Evolutionary conservation across 1,139 yeast species (phyloP).

Genomic region (Pichia sp.): DNA sequence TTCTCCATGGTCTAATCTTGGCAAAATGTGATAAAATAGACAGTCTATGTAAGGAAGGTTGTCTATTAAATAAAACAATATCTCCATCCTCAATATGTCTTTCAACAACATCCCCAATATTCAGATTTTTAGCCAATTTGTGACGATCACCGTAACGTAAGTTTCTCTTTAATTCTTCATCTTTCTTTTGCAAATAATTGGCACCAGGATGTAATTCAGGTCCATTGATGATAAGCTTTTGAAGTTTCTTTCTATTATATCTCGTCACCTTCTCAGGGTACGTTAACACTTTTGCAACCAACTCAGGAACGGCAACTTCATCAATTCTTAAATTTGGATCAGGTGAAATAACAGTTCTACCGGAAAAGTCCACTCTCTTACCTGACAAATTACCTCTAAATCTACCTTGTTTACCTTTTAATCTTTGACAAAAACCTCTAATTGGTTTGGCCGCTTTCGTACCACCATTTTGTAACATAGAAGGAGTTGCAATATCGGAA

Average conservation of each 20-base stretch:
- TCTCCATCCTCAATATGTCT: conserved; percentile 98
- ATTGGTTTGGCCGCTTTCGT: conserved; percentile 68
- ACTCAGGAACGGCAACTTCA: conserved; percentile 97
- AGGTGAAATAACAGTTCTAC: conserved; percentile 97
- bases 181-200: conserved; percentile 74
- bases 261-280: conserved; percentile 93
- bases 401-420: conserved; percentile 98
- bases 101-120: conserved; percentile 92
- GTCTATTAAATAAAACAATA: conserved; percentile 91
- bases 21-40: conserved; percentile 95
- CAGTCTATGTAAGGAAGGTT: conserved; percentile 92
- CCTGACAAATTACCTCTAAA: conserved; percentile 97
- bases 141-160: conserved; percentile 80
- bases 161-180: conserved; percentile 82
- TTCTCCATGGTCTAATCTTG: conserved; percentile 95
- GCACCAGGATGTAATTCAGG: conserved; percentile 95
- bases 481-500: conserved; percentile 88
- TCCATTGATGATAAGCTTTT: conserved; percentile 68
- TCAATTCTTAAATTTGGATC: conserved; percentile 94
- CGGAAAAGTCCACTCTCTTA: conserved; percentile 97
- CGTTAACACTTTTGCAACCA: conserved; percentile 91
- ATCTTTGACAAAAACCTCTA: conserved; percentile 92
- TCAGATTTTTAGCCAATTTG: conserved; percentile 67
- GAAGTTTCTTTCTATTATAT: conserved; percentile 74
- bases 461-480: conserved; percentile 59